A percentile compares a stretch with the other conserved stretches of the same genome.
phyloP scores from a whole-genome alignment of 495 filamentous ascomycete genomes.

The Aspergillus saccharolyticus region DNA sequence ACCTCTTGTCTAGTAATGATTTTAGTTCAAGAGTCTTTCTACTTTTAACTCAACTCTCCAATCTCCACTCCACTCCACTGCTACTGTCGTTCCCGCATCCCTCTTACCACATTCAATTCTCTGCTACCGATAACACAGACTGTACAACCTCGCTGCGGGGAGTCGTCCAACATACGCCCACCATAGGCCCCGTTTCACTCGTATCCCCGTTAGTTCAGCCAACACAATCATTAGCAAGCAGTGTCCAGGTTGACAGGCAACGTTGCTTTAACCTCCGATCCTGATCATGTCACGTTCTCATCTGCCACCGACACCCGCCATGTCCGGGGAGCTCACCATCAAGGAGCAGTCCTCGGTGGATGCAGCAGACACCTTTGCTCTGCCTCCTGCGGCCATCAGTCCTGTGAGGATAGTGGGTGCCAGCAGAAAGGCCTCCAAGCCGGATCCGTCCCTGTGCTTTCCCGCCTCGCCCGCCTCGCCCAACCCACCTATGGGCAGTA shows the following conservation, averaged over 20 bases:
- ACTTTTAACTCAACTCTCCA: neutral
- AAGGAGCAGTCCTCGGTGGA: conserved; percentile 59
- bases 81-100: neutral
- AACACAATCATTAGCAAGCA: neutral
- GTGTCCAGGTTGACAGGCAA: neutral
- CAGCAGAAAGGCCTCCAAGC: conserved; percentile 38
- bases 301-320: conserved; percentile 76
- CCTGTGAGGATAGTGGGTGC: conserved; percentile 33
- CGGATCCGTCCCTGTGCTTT: conserved; percentile 45
- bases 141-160: conserved; percentile 1
- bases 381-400: conserved; percentile 77
- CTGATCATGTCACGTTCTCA: conserved; percentile 63
- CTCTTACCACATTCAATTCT: neutral
- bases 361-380: conserved; percentile 61
- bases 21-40: neutral
- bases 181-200: conserved; percentile 3
- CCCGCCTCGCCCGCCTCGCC: conserved; percentile 56
- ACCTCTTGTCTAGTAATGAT: neutral
- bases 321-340: conserved; percentile 75
- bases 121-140: neutral
- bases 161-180: neutral
- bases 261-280: neutral
- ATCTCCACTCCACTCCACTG: neutral
- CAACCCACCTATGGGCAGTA: conserved; percentile 28
- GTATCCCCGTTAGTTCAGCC: neutral